A percentile compares a stretch with the other conserved stretches of the same genome.
Evolutionary conservation across 2,329 filamentous ascomycete genomes (phyloP).

Genomic region (Coniella lustricola): DNA sequence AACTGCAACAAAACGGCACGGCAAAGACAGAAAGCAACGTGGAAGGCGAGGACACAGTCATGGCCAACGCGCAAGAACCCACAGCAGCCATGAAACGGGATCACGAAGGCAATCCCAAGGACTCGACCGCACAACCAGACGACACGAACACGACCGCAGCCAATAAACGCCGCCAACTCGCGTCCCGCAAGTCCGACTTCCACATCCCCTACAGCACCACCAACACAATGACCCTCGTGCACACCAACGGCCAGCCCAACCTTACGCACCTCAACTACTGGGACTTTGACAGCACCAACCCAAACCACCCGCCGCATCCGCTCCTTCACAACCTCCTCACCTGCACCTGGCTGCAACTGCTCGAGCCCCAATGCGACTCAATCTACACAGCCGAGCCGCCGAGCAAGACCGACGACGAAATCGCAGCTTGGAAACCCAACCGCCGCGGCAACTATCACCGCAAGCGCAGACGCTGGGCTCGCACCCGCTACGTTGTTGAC

Average conservation of each 20-base stretch:
- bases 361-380: conserved; percentile 67
- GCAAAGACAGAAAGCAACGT: not conserved
- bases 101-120: conserved; percentile 9
- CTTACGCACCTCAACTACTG: conserved; percentile 85
- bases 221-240: conserved; percentile 76
- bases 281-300: conserved; percentile 66
- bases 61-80: conserved; percentile 15
- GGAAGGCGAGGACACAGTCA: conserved; percentile 17
- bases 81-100: conserved; percentile 5
- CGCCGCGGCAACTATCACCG: conserved; percentile 81
- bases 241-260: conserved; percentile 80
- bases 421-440: conserved; percentile 69
- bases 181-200: conserved; percentile 35
- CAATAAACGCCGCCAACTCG: conserved; percentile 22
- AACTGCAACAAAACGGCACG: not conserved
- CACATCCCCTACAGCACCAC: conserved; percentile 59
- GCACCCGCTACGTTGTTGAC: conserved; percentile 65
- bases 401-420: conserved; percentile 47
- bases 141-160: conserved; percentile 10
- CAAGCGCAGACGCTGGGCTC: conserved; percentile 78
- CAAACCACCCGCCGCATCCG: conserved; percentile 63
- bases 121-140: conserved; percentile 5
- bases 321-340: conserved; percentile 74
- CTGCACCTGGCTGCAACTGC: conserved; percentile 85
- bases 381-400: conserved; percentile 64